A percentile compares a stretch with the other conserved stretches of the same genome.
phyloP scores from a whole-genome alignment of 345 rosid genomes.

The Brassica juncea region DNA sequence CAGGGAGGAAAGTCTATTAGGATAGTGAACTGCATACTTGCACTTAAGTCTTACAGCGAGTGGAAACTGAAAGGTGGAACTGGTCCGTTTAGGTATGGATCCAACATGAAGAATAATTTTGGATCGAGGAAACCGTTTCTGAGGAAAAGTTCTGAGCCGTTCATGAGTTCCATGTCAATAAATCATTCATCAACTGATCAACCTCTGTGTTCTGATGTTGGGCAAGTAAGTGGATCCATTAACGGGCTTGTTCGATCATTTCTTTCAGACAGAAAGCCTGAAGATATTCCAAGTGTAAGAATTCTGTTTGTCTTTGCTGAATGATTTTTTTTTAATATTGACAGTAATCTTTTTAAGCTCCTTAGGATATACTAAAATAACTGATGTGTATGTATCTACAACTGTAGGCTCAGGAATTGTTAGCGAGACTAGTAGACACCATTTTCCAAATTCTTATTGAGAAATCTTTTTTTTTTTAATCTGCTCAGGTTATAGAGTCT shows the following conservation, averaged over 20 bases:
- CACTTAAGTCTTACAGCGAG: not conserved
- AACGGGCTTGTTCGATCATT: not conserved
- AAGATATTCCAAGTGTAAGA: not conserved
- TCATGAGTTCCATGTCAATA: not conserved
- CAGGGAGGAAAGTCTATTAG: not conserved
- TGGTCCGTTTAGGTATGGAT: not conserved
- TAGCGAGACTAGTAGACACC: not conserved
- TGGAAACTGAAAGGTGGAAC: not conserved
- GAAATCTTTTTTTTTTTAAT: not conserved
- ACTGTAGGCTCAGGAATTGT: not conserved
- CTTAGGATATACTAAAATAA: not conserved
- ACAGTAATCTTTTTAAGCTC: not conserved
- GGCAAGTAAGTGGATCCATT: not conserved
- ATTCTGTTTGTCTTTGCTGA: not conserved
- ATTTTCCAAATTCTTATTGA: not conserved
- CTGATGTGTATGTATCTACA: not conserved
- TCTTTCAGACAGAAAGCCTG: not conserved
- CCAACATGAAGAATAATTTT: not conserved
- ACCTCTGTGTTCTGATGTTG: not conserved
- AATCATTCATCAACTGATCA: not conserved
- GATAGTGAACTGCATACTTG: slow-evolving; percentile 3
- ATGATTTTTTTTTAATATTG: not conserved
- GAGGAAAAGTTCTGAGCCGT: not conserved
- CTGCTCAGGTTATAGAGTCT: not conserved
- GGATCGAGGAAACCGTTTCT: not conserved